Evolutionary conservation across 2,329 filamentous ascomycete species (phyloP).

Genomic region (Sporothrix inflata): DNA sequence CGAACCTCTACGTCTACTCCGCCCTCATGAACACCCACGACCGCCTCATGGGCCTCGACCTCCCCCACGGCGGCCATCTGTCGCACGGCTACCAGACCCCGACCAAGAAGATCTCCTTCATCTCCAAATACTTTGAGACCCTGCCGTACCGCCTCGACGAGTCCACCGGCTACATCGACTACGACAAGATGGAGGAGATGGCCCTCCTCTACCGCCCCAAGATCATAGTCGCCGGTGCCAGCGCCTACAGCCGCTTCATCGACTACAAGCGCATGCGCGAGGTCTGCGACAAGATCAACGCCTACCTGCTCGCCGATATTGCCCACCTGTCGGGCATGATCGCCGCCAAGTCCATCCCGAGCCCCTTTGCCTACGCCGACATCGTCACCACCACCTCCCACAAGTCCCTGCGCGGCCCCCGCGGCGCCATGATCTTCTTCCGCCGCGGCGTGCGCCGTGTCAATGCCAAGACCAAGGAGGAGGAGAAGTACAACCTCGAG

Average conservation of each 20-base stretch:
- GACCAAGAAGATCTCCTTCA: slow-evolving; percentile 91
- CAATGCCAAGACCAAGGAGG: slow-evolving; percentile 82
- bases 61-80: slow-evolving; percentile 94
- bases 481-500: slow-evolving; percentile 88
- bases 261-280: slow-evolving; percentile 92
- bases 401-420: slow-evolving; percentile 92
- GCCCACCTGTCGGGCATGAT: slow-evolving; percentile 95
- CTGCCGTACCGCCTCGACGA: slow-evolving; percentile 92
- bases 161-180: slow-evolving; percentile 91
- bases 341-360: slow-evolving; percentile 86
- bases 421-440: slow-evolving; percentile 98
- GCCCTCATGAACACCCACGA: slow-evolving; percentile 92
- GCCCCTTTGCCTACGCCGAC: slow-evolving; percentile 87
- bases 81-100: slow-evolving; percentile 98
- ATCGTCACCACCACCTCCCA: slow-evolving; percentile 98
- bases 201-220: slow-evolving; percentile 91
- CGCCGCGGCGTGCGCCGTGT: slow-evolving; percentile 84
- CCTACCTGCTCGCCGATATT: slow-evolving; percentile 94
- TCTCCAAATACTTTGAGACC: slow-evolving; percentile 99
- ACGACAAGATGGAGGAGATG: slow-evolving; percentile 84
- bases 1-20: slow-evolving; percentile 92
- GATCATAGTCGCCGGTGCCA: slow-evolving; percentile 91
- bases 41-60: slow-evolving; percentile 92
- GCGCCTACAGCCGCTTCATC: slow-evolving; percentile 92
- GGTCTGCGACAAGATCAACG: slow-evolving; percentile 87